A percentile compares a stretch with the other conserved stretches of the same genome.
Conservation (phyloP, 1,284 basidiomycete genomes). For the Leccinum pallidistipes region DNA sequence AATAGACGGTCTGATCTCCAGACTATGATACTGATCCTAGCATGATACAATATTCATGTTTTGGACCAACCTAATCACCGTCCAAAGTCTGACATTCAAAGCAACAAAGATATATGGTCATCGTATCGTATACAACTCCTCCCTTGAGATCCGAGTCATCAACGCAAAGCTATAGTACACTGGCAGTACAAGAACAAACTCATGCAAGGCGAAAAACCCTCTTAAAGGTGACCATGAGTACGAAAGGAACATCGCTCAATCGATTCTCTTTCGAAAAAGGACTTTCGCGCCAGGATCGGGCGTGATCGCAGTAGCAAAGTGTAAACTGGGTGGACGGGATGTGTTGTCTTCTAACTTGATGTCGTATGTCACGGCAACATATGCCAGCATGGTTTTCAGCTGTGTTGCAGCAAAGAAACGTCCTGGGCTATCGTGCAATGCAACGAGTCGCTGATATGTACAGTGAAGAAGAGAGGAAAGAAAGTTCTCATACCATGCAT, state of each 20-base stretch:
- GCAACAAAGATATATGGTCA: neutral
- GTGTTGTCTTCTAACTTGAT: constrained; percentile 17
- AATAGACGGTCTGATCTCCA: no score
- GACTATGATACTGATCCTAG: no score
- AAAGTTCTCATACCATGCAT: constrained; percentile 16
- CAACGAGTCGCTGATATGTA: neutral
- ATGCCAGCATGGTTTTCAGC: constrained; percentile 15
- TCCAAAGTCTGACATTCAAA: neutral
- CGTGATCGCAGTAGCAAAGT: neutral
- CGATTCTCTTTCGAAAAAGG: constrained; percentile 16
- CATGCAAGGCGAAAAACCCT: neutral
- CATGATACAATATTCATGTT: no score
- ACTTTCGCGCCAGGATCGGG: constrained; percentile 10
- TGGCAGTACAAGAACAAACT: neutral
- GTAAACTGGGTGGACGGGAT: constrained; percentile 22
- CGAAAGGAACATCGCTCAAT: neutral
- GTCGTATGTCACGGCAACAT: constrained; percentile 13
- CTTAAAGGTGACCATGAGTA: no score
- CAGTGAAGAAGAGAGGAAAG: neutral
- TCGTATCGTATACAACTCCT: neutral
- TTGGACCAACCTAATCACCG: no score
- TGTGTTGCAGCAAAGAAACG: constrained; percentile 11
- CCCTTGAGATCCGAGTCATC: neutral
- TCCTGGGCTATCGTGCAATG: constrained; percentile 8
- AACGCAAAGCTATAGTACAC: neutral